Evolutionary conservation across 2,329 filamentous ascomycete genomes (phyloP), one percentile per base, ranked within the genome.

Genomic region (Alternaria longipes): DNA sequence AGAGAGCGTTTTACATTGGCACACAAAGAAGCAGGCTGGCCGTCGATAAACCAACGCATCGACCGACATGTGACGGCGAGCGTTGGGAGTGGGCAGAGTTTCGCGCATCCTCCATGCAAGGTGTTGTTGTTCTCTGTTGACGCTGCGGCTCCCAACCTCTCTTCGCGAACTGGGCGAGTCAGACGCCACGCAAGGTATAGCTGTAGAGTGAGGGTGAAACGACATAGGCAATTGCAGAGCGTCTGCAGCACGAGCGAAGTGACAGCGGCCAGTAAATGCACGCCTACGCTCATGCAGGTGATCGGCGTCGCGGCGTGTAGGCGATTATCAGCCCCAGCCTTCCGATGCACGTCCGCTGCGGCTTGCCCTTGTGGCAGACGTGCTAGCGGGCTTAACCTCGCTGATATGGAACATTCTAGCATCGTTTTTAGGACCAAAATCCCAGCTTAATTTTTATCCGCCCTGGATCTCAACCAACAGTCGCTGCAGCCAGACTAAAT

Each of bases 331-430:
- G 63, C 60, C 40, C 67, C 69, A 69, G 69, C 69, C 68, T 66
- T 67, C 61, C 56, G 57, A 63, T 64, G 66, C 67, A 64, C 65
- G 66, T 60, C 57, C 65, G 56, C 54, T 62, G 66, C 64, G 68
- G 66, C 69, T 62, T 60, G 66, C 49, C 38, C 56, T 56, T 64
- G 54, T 65, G 49, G 66, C 62, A 57, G 62, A 58, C 44, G 49
- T 60, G 36, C 45, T 64, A 62, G 67, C 68, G 68, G 62, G 52
- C 51, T 52, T 57, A 65, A 56, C 61, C 64, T 62, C 62, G 64
- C 53, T 50, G 56, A 32, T 58, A 61, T 75, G 65, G 74, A 77
- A 77, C 64, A 59, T 76, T 75, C 74, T 76, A 72, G 74, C 74
- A 76, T 65, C 62, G 56, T 69, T 63, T 65, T 62, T 54, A 47